Evolutionary conservation across 2,329 filamentous ascomycete genomes (phyloP).

Genomic region (Penicillium sp.): DNA sequence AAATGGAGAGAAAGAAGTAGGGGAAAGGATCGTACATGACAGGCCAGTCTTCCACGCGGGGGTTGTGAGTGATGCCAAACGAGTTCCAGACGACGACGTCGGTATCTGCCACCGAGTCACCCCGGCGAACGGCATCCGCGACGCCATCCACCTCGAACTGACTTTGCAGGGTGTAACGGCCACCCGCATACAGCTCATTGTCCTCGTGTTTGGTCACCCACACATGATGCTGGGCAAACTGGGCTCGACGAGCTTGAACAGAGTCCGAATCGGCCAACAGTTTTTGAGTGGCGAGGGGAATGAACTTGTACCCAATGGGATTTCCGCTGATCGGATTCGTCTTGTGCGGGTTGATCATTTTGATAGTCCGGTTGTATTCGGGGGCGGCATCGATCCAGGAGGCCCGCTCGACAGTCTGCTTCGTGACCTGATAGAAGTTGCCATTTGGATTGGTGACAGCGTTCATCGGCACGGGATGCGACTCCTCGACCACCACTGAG

Average conservation of each 20-base stretch:
- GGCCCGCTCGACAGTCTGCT: constrained; percentile 52
- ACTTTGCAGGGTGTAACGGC: constrained; percentile 59
- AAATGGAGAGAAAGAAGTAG: background rate
- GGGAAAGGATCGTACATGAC: constrained; percentile 41
- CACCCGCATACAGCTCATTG: constrained; percentile 58
- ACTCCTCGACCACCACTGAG: constrained; percentile 60
- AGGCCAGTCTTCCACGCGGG: constrained; percentile 50
- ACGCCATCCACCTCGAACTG: constrained; percentile 44
- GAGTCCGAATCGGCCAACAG: constrained; percentile 59
- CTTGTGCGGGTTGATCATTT: constrained; percentile 59
- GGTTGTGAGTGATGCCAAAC: constrained; percentile 52
- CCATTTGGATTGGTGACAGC: constrained; percentile 57
- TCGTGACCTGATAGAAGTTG: constrained; percentile 54
- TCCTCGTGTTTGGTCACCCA: constrained; percentile 60
- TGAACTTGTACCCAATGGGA: constrained; percentile 61
- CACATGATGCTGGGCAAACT: constrained; percentile 60
- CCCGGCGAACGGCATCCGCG: constrained; percentile 37
- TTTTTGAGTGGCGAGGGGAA: constrained; percentile 60
- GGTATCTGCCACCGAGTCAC: constrained; percentile 40
- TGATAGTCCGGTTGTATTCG: constrained; percentile 56
- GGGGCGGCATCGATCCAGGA: constrained; percentile 53
- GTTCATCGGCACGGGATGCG: constrained; percentile 62
- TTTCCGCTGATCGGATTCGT: constrained; percentile 59
- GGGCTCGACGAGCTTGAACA: constrained; percentile 57
- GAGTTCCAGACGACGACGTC: constrained; percentile 52